Evolutionary conservation across 78 protist genomes (phyloP).

Genomic region (Guillardia theta): DNA sequence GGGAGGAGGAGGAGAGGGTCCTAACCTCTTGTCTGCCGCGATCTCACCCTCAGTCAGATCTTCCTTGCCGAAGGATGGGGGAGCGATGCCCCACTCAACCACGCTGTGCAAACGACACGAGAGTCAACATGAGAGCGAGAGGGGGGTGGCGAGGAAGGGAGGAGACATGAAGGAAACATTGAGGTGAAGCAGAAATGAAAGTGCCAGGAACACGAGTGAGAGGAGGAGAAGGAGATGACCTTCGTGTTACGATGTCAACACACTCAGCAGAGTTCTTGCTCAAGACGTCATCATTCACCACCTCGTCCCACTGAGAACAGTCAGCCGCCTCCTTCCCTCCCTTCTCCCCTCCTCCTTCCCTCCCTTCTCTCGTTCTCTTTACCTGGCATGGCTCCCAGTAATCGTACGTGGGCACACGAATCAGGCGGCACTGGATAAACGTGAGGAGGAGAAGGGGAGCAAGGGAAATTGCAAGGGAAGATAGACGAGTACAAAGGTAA

Average conservation of each 20-base stretch:
- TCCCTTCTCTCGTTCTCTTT: too few species aligned
- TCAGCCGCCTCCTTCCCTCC: too few species aligned
- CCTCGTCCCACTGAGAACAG: neutral
- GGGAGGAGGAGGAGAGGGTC: neutral
- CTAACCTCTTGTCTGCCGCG: neutral
- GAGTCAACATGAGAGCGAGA: neutral
- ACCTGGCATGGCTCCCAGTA: conserved; percentile 8
- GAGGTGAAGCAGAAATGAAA: neutral
- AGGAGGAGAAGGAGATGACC: neutral
- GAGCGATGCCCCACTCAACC: neutral
- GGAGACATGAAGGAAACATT: neutral
- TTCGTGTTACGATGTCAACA: neutral
- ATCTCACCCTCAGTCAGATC: neutral
- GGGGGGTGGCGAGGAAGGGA: neutral
- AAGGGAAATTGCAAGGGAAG: too few species aligned
- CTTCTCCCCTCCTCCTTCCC: too few species aligned
- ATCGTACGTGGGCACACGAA: neutral
- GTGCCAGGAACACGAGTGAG: neutral
- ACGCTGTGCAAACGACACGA: neutral
- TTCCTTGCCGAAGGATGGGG: neutral
- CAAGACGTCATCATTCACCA: neutral
- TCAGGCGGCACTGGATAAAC: too few species aligned
- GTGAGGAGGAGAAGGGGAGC: too few species aligned
- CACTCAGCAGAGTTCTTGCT: neutral
- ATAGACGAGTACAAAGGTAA: too few species aligned